Evolutionary conservation across 192 early-diverging fungal species (phyloP).

Genomic region (Linderina pennispora): DNA sequence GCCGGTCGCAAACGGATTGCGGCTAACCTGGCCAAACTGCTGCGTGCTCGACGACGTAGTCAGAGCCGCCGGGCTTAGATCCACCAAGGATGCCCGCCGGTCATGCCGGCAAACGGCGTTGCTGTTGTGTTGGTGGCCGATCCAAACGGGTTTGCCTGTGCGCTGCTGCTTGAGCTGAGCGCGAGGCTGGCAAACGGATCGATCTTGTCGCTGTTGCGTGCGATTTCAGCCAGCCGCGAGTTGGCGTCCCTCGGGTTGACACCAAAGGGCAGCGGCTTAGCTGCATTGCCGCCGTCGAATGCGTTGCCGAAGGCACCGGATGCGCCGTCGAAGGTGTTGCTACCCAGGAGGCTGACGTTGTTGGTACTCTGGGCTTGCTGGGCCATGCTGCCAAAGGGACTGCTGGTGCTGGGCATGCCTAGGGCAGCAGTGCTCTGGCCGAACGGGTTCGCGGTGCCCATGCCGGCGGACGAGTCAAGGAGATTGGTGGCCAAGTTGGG

Average conservation of each 20-base stretch:
- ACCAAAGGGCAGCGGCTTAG: slow-evolving; percentile 40
- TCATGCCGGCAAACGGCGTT: slow-evolving; percentile 6
- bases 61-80: slow-evolving; percentile 27
- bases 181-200: slow-evolving; percentile 55
- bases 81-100: slow-evolving; percentile 26
- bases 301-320: slow-evolving; percentile 41
- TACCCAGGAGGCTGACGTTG: neutral
- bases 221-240: slow-evolving; percentile 45
- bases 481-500: slow-evolving; percentile 17
- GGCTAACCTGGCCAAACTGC: slow-evolving; percentile 39
- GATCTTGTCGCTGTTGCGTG: slow-evolving; percentile 50
- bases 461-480: slow-evolving; percentile 3
- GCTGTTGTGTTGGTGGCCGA: slow-evolving; percentile 3
- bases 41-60: slow-evolving; percentile 15
- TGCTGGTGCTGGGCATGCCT: neutral
- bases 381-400: neutral
- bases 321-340: slow-evolving; percentile 19
- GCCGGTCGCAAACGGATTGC: slow-evolving; percentile 41
- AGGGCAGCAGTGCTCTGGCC: slow-evolving; percentile 15
- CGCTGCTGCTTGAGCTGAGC: slow-evolving; percentile 15
- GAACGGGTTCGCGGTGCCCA: slow-evolving; percentile 17
- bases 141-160: slow-evolving; percentile 25
- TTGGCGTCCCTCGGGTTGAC: slow-evolving; percentile 34
- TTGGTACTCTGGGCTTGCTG: neutral
- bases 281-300: slow-evolving; percentile 45